Evolutionary conservation across 1,284 basidiomycete species (phyloP).

Genomic region (Heterobasidion annosum): DNA sequence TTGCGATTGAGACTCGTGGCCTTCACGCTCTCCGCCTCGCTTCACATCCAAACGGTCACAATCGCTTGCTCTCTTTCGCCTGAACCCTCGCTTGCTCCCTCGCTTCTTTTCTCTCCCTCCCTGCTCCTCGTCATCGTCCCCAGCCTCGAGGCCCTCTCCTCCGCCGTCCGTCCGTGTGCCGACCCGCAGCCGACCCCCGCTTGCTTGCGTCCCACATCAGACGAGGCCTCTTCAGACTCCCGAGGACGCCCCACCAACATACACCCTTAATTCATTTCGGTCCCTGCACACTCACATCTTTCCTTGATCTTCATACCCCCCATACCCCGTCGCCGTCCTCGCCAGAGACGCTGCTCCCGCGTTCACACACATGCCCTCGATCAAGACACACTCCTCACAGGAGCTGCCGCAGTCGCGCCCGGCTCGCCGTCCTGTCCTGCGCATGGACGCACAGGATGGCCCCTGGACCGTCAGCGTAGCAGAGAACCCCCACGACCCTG

Average conservation of each 20-base stretch:
- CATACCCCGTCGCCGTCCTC: background rate
- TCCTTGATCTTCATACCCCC: background rate
- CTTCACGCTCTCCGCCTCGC: background rate
- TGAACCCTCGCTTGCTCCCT: background rate
- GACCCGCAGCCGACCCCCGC: too few species aligned
- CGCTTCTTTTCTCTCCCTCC: background rate
- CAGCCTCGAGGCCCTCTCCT: too few species aligned
- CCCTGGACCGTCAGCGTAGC: conserved; percentile 47
- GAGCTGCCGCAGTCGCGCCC: background rate
- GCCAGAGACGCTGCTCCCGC: background rate
- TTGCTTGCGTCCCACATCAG: too few species aligned
- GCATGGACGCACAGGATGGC: conserved; percentile 32
- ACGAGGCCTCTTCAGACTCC: too few species aligned
- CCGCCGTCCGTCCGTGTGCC: too few species aligned
- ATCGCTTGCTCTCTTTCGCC: background rate
- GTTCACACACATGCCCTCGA: background rate
- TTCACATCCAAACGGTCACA: background rate
- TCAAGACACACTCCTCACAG: background rate
- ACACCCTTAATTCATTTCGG: too few species aligned
- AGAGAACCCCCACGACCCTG: conserved; percentile 30
- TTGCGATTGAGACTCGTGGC: background rate
- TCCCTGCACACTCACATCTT: background rate
- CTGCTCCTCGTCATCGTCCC: background rate
- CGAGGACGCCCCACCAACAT: too few species aligned
- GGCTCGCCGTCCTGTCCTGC: conserved; percentile 8